A percentile compares a stretch with the other conserved stretches of the same genome.
These are phyloP conservation scores for Penicillium bovifimosum DNA, from an alignment of 495 filamentous ascomycete genomes.

Conservation along the genomic window DNA sequence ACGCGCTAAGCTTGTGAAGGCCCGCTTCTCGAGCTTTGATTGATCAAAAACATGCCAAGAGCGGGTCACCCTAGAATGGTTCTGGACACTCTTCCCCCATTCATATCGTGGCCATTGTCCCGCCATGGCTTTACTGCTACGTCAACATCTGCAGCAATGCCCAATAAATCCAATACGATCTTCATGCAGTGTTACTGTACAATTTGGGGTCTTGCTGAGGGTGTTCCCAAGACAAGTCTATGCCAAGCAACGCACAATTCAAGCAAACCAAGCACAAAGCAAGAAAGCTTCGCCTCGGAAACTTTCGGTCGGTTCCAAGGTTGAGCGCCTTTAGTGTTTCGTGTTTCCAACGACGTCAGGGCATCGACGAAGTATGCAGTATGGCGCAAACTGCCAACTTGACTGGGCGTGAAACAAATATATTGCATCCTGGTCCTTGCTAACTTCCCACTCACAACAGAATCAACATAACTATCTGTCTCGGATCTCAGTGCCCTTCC, in stretches of 20 bases:
- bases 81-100: not conserved
- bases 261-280: conserved; percentile 1
- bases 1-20: not conserved
- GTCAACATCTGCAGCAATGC: conserved; percentile 1
- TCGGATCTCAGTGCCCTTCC: not conserved
- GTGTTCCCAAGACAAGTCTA: not conserved
- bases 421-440: not conserved
- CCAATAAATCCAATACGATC: not conserved
- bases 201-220: not conserved
- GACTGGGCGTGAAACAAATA: not conserved
- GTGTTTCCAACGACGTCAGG: not conserved
- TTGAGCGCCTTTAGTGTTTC: not conserved
- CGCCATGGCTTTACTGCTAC: not conserved
- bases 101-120: not conserved
- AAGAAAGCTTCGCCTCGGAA: conserved; percentile 1
- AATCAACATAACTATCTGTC: not conserved
- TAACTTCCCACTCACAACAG: not conserved
- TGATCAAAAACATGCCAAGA: not conserved
- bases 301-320: not conserved
- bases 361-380: not conserved
- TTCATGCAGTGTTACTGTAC: not conserved
- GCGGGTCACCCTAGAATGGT: not conserved
- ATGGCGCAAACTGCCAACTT: not conserved
- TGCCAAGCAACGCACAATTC: not conserved
- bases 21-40: not conserved